Base-by-base conservation (phyloP, 179 eudicot species). In the Beta macrorhiza region DNA sequence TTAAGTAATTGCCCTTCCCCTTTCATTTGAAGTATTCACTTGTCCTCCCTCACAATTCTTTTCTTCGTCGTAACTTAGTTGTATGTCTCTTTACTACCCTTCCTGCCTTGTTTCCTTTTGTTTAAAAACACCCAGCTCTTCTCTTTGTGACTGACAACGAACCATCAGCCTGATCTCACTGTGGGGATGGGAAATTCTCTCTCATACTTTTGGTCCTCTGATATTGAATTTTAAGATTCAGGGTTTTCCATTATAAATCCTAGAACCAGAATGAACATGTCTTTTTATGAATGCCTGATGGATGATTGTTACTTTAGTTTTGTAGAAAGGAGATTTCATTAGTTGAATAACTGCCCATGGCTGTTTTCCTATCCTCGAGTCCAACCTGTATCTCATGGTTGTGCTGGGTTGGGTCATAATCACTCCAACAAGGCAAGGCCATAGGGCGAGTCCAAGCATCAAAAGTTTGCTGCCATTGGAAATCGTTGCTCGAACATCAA, bases 381-480 rank as follows among this genome's bases (percentile, higher is more conserved):
- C 53, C 53, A 58, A 15, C 63, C 63, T 58, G 7, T 58, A 58
- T 17, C 63, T 58, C 20, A 19, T 58, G 63, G 63, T 5, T 58
- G 4, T 58, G 62, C n/a, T 4, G 19, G 62, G n/a, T 58, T 15
- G 62, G 62, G n/a, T 19, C 62, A 15, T 19, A 1, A 2, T 19
- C 63, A 58, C 20, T 5, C 17, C 2, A 17, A 19, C 17, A 58
- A 58, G 63, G 63, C 63, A 13, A 67, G 20, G 20, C 51, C 5
- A 67, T 16, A 37, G 1, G 19, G 49, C n/a, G n/a, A 32, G 49
- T 67, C 19, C 20, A 12, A 42, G 72, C 51, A 67, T 42, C 49
- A 67, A 67, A 49, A n/a, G 55, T 72, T 72, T 20, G 42, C 75
- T n/a, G 14, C 29, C 47, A 37, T 49, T 25, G 53, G 20, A 82